These are phyloP conservation scores for Hansenula sp. DNA, from an alignment of 1,139 yeast species.

Conservation along the genomic window DNA sequence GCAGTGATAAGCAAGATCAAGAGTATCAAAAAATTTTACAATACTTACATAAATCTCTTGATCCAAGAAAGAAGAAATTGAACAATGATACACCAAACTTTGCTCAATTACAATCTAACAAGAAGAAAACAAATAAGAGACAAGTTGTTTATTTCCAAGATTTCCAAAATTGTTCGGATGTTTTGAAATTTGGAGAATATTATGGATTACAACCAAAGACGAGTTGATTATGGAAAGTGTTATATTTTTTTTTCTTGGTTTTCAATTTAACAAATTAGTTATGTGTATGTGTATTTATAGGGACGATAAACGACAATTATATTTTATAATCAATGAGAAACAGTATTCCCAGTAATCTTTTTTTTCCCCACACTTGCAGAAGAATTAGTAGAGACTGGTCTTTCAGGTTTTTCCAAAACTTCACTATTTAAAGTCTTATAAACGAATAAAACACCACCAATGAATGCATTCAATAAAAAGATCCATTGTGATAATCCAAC, in stretches of 20 bases:
- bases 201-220: conserved; percentile 8
- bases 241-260: neutral
- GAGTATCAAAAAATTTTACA: conserved; percentile 10
- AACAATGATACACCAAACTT: conserved; percentile 2
- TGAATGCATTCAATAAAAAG: conserved; percentile 8
- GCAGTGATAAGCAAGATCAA: conserved; percentile 7
- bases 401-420: neutral
- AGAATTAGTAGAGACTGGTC: neutral
- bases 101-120: conserved; percentile 2
- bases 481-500: conserved; percentile 37
- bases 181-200: conserved; percentile 19
- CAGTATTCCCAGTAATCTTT: too few species aligned
- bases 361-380: neutral
- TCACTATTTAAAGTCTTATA: neutral
- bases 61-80: conserved; percentile 20
- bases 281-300: too few species aligned
- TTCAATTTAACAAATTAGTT: too few species aligned
- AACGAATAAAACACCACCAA: neutral
- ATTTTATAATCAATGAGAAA: neutral
- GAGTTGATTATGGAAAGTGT: neutral
- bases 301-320: neutral
- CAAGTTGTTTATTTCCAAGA: conserved; percentile 16
- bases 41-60: conserved; percentile 17
- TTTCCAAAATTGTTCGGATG: conserved; percentile 19
- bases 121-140: conserved; percentile 14